Evolutionary conservation across 2,329 filamentous ascomycete species (phyloP).

Genomic region (Penicillium sp.): DNA sequence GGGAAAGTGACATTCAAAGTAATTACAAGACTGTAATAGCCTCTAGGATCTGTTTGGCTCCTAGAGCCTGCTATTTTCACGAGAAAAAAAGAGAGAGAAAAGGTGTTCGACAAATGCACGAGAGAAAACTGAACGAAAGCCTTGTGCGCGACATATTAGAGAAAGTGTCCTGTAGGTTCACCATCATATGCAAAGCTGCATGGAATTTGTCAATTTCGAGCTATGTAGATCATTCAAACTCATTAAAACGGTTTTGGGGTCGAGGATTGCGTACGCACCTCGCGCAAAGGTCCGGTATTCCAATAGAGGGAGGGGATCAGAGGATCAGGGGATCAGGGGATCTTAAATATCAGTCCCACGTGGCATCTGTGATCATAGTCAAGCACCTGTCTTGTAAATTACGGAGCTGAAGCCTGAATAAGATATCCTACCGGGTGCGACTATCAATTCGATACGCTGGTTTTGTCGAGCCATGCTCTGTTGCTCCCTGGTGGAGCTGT

Average conservation of each 20-base stretch:
- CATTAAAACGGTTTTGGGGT: not conserved
- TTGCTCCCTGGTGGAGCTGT: not conserved
- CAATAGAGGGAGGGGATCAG: no score
- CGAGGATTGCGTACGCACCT: not conserved
- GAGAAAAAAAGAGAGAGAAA: no score
- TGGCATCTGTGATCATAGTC: not conserved
- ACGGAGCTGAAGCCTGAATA: not conserved
- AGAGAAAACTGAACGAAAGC: no score
- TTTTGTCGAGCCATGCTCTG: not conserved
- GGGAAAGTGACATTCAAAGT: no score
- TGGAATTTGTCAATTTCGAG: not conserved
- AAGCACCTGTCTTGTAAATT: not conserved
- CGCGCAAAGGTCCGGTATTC: not conserved
- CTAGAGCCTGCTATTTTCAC: no score
- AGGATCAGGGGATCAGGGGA: no score
- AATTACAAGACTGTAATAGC: no score
- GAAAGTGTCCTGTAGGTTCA: no score
- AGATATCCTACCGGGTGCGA: not conserved
- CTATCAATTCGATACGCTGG: not conserved
- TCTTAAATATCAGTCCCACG: not conserved
- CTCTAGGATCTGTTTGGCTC: no score
- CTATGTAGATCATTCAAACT: not conserved
- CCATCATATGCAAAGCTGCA: not conserved
- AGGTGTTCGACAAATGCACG: no score
- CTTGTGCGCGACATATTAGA: no score